These are phyloP conservation scores for Lentinula lateritia DNA, from an alignment of 768 basidiomycete genomes.

Conservation along the genomic window DNA sequence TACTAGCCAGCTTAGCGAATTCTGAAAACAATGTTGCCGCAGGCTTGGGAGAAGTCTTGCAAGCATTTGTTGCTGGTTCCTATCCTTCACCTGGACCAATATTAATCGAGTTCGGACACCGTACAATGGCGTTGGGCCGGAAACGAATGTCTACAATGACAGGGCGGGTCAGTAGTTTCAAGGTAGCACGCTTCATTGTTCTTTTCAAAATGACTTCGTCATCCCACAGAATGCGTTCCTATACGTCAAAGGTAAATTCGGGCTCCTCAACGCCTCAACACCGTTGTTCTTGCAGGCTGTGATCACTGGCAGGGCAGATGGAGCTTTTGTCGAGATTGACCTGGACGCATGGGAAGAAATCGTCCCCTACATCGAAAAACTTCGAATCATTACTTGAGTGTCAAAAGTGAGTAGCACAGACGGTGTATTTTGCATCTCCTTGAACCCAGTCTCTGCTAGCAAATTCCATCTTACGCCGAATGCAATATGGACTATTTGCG, in stretches of 20 bases:
- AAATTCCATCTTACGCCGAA: not conserved
- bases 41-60: constrained; percentile 20
- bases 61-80: constrained; percentile 18
- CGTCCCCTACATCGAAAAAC: constrained; percentile 21
- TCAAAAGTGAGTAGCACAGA: not conserved
- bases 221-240: constrained; percentile 25
- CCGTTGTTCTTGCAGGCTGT: constrained; percentile 23
- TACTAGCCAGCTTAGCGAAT: constrained; percentile 1
- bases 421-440: not conserved
- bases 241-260: constrained; percentile 32
- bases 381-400: constrained; percentile 12
- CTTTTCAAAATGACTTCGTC: not conserved
- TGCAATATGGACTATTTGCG: too few species aligned
- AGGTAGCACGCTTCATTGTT: not conserved
- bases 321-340: constrained; percentile 23
- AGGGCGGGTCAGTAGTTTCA: constrained; percentile 20
- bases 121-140: constrained; percentile 30
- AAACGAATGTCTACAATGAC: constrained; percentile 24
- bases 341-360: constrained; percentile 34
- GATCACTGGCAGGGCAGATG: constrained; percentile 13
- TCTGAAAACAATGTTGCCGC: constrained; percentile 24
- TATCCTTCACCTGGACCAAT: constrained; percentile 20
- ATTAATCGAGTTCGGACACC: constrained; percentile 24
- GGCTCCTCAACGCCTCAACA: constrained; percentile 23
- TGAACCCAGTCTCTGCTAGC: not conserved